These are phyloP conservation scores for Ceratobasidium sp. DNA, from an alignment of 1,284 basidiomycete genomes.

Conservation along the genomic window DNA sequence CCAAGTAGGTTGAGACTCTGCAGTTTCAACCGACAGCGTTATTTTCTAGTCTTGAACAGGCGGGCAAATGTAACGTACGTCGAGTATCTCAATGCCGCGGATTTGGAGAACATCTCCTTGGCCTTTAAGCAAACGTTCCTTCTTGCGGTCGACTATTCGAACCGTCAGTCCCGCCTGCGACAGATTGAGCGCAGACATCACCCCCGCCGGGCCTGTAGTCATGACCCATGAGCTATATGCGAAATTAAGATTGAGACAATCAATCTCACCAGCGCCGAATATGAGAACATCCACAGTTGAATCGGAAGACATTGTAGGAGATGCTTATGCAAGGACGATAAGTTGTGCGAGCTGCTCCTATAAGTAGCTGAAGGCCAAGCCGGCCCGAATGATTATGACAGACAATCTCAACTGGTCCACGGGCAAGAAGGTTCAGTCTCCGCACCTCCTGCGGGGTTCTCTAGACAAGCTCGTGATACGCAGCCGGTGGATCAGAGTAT, in stretches of 20 bases:
- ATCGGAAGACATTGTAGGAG: background rate
- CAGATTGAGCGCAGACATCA: slow-evolving; percentile 28
- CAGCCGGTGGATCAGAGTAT: no score
- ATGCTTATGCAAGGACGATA: no score
- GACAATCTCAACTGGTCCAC: no score
- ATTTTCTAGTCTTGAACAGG: no score
- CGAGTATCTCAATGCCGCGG: slow-evolving; percentile 24
- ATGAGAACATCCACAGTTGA: slow-evolving; percentile 23
- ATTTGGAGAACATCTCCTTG: slow-evolving; percentile 24
- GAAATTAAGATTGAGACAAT: background rate
- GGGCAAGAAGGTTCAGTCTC: no score
- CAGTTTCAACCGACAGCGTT: no score
- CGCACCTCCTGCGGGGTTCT: no score
- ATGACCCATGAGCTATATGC: background rate
- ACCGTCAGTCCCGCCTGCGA: slow-evolving; percentile 11
- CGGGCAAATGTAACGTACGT: background rate
- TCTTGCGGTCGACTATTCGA: slow-evolving; percentile 13
- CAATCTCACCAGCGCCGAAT: slow-evolving; percentile 18
- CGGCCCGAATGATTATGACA: no score
- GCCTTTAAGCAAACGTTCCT: slow-evolving; percentile 8
- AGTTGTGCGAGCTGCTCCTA: no score
- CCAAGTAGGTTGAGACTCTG: slow-evolving; percentile 12
- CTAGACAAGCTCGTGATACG: no score
- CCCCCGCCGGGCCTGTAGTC: slow-evolving; percentile 13
- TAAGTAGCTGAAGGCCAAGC: no score